Base-by-base conservation (phyloP, 208 protist genomes). In the Strigomonas culicis region DNA sequence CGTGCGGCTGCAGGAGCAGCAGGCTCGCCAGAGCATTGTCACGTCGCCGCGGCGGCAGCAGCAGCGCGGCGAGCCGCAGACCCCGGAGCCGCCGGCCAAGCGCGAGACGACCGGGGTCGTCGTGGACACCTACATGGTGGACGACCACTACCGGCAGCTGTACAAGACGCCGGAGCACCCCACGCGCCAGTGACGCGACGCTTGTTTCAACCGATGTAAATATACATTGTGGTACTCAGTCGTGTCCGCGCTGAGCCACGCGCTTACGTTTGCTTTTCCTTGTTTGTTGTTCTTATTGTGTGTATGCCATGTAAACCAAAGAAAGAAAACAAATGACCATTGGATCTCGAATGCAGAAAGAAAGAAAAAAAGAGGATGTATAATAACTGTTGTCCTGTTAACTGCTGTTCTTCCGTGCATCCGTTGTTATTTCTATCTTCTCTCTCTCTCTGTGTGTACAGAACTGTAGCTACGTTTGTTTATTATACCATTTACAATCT, bases 121-220 rank as follows among this genome's bases (percentile, higher is more conserved):
- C n/a, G 61, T 69, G 62, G 69, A 74, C 34, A 63, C 56, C 32
- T 74, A 68, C 57, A 67, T 69, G 60, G 69, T 74, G 39, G 8
- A 27, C n/a, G 56, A 70, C 44, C 30, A 39, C n/a, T 6, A 46
- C 13, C 11, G n/a, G 17, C 63, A 59, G 63, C 31, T 58, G 30
- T 55, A 58, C n/a, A 22, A 66, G 30, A 43, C 49, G 3, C 43
- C 61, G 10, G 56, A 61, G 64, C 15, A 55, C 50, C 4, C 15
- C 50, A 55, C 2, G 21, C 8, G 50, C 51, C 6, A 56, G 28
- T 30, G 17, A 30, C 47, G n/a, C n/a, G n/a, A n/a, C n/a, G n/a
- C n/a, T n/a, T n/a, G n/a, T n/a, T n/a, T n/a, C n/a, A n/a, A n/a
- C n/a, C n/a, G n/a, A 39, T 39, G 34, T 10, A 39, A 39, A 39